Conservation (phyloP, 164 flowering plant species). For the Houttuynia cordata region DNA sequence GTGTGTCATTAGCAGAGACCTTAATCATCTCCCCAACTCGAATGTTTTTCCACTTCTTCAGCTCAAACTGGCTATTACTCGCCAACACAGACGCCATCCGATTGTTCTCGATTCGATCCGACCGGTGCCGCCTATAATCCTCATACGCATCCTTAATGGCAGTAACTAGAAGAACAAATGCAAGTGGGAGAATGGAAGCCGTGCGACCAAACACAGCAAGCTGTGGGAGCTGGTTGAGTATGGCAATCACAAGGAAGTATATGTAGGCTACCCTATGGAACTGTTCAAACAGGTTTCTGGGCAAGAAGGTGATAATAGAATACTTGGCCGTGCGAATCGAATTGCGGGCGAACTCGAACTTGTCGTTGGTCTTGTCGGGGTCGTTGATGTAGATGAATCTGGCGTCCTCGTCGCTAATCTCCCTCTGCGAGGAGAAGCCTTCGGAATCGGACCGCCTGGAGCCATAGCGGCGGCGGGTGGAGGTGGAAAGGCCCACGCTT, state of each 20-base stretch:
- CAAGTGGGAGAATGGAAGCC: constrained; percentile 76
- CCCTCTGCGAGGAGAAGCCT: constrained; percentile 52
- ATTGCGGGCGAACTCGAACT: constrained; percentile 64
- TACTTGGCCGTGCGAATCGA: constrained; percentile 66
- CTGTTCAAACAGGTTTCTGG: constrained; percentile 83
- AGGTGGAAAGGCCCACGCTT: constrained; percentile 17
- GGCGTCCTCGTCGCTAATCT: constrained; percentile 79
- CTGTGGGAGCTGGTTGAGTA: constrained; percentile 92
- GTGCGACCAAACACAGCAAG: constrained; percentile 87
- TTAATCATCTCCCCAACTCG: constrained; percentile 74
- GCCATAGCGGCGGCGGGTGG: constrained; percentile 40
- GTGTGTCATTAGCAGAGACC: constrained; percentile 53
- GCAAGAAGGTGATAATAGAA: constrained; percentile 66
- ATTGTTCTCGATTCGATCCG: constrained; percentile 80
- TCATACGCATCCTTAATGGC: constrained; percentile 94
- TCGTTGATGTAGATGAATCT: constrained; percentile 59
- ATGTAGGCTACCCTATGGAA: constrained; percentile 91
- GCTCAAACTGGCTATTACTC: constrained; percentile 38
- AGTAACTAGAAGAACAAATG: constrained; percentile 69
- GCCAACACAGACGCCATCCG: constrained; percentile 47
- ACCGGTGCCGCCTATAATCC: constrained; percentile 76
- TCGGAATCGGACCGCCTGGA: constrained; percentile 55
- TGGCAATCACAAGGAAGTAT: constrained; percentile 82
- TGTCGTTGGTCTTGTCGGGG: constrained; percentile 57
- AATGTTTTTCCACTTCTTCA: constrained; percentile 75